phyloP scores from a whole-genome alignment of 225 moss, liverwort and hornwort genomes.

The Marchantia polymorpha region DNA sequence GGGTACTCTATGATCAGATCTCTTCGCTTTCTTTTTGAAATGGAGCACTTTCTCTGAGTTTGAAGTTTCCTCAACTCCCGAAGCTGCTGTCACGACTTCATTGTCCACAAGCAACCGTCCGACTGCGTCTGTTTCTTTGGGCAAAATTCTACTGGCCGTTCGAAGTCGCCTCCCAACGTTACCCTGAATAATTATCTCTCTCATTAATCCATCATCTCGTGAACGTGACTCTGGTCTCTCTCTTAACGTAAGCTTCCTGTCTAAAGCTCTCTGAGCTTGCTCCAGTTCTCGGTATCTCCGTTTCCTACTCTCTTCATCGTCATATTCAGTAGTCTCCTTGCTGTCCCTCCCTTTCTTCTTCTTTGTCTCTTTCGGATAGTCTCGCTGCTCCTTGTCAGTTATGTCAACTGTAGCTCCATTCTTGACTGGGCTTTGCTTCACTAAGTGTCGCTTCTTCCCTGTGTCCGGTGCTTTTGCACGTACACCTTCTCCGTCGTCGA shows the following conservation, averaged over 20 bases:
- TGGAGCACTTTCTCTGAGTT: neutral
- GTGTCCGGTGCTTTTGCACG: neutral
- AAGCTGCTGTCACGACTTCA: neutral
- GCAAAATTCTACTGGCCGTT: constrained; percentile 1
- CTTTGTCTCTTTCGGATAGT: constrained; percentile 1
- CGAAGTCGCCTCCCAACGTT: neutral
- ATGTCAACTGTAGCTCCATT: neutral
- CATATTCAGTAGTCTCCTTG: neutral
- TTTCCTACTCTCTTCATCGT: constrained; percentile 22
- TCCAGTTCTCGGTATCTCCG: constrained; percentile 20
- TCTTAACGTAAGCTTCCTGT: constrained; percentile 32
- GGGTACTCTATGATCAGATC: no score
- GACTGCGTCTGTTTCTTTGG: neutral
- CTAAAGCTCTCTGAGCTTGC: constrained; percentile 16
- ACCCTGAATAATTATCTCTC: neutral
- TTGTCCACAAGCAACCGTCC: neutral
- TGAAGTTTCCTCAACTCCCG: neutral
- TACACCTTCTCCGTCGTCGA: neutral
- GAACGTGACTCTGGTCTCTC: constrained; percentile 18
- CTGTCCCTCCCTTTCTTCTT: neutral
- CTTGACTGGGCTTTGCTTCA: neutral
- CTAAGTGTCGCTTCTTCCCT: neutral
- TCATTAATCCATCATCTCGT: constrained; percentile 10
- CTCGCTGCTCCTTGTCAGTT: neutral
- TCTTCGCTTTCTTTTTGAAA: neutral